Evolutionary conservation across 208 protist genomes (phyloP).

Genomic region (Vickermania ingenoplastis): DNA sequence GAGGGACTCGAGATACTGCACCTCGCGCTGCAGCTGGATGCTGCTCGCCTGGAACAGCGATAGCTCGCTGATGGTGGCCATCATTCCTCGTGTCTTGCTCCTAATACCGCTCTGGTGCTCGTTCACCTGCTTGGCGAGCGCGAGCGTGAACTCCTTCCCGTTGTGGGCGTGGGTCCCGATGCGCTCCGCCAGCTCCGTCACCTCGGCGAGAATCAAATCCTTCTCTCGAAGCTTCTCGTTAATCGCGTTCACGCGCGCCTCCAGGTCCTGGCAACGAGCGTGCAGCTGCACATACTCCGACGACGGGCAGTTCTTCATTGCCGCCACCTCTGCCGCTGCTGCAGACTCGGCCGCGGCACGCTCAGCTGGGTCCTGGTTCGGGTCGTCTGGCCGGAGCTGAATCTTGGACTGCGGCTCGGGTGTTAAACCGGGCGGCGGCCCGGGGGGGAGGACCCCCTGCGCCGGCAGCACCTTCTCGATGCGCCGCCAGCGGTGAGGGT

Average conservation of each 20-base stretch:
- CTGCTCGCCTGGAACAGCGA: slow-evolving; percentile 90
- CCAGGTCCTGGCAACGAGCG: slow-evolving; percentile 83
- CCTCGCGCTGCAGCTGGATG: slow-evolving; percentile 87
- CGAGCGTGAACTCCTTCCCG: slow-evolving; percentile 86
- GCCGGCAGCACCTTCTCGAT: slow-evolving; percentile 12
- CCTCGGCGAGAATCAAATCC: slow-evolving; percentile 93
- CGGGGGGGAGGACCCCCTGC: neutral
- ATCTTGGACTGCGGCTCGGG: neutral
- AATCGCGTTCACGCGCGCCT: slow-evolving; percentile 83
- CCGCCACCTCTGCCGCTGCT: slow-evolving; percentile 2
- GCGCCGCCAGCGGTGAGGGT: slow-evolving; percentile 71
- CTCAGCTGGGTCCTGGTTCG: neutral
- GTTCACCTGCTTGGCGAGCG: slow-evolving; percentile 90
- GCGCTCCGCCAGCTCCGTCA: slow-evolving; percentile 84
- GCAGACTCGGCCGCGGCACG: neutral
- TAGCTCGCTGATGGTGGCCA: slow-evolving; percentile 94
- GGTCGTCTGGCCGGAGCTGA: slow-evolving; percentile 5
- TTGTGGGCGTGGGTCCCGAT: slow-evolving; percentile 77
- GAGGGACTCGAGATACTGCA: slow-evolving; percentile 61
- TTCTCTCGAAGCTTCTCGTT: slow-evolving; percentile 95
- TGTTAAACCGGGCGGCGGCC: neutral
- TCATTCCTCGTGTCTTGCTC: slow-evolving; percentile 88
- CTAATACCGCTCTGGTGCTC: slow-evolving; percentile 85
- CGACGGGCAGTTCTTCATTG: slow-evolving; percentile 26
- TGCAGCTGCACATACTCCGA: slow-evolving; percentile 81